Base-by-base conservation (phyloP, 257 asterid genomes). In the Forsythia suspensa region DNA sequence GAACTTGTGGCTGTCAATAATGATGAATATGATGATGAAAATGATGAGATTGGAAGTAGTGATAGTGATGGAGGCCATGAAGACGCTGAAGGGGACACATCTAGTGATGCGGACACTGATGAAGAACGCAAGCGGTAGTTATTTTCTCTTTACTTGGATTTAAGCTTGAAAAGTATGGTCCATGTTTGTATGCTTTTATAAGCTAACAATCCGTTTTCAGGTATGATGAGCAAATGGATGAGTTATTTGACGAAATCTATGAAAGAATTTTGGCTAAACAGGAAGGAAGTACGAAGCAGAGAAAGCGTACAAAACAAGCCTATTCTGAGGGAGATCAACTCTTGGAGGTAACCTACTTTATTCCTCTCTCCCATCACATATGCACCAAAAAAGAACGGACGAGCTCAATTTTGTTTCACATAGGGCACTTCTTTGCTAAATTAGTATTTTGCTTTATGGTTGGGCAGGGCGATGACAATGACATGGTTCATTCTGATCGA, bases 101-200 rank as follows among this genome's bases (percentile, higher is more conserved):
- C 89, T 48, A 92, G 97, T 80, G 97, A 94, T 84, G 65, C 88
- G 67, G 99, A 94, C 82, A 88, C 99, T 37, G 98, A 94, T 77
- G 99, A 96, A 80, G 98, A 96, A 85, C 84, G 88, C 24, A 85
- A 73, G 59, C 83, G 98, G 98, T 94, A 89, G 46, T 59, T 65
- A 34, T 80, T 29, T 73, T 52, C 20, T 34, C 48, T 52, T 42
- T 13, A 75, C 77, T 79, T 42, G 61, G 15, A 36, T 71, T 68
- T 52, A 72, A 10, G 70, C 71, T 80, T 79, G 77, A n/a, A 59
- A 59, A 59, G 67, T 59, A 36, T 7, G 67, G 67, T 20, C 37
- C 3, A 12, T 9, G 2, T 59, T 4, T 77, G 37, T 12, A n/a
- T 75, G 38, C 20, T 70, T 73, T 39, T 70, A 13, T 57, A 73